A percentile compares a stretch with the other conserved stretches of the same genome.
These are phyloP conservation scores for Leccinum ochraceum DNA, from an alignment of 768 basidiomycete genomes.

Conservation along the genomic window DNA sequence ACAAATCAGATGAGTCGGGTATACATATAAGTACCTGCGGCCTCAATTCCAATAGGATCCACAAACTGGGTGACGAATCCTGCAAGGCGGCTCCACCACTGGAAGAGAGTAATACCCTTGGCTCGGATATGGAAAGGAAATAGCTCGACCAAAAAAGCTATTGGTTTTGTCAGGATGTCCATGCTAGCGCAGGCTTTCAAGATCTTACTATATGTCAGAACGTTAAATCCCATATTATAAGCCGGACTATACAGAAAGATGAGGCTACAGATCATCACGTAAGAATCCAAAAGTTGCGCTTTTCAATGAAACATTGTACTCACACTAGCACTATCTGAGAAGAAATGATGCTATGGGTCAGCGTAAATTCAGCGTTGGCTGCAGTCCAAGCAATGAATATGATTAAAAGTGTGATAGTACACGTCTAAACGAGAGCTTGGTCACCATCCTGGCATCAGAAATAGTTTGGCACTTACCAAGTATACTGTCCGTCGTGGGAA, in stretches of 20 bases:
- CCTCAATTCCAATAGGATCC: slow-evolving; percentile 19
- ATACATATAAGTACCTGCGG: slow-evolving; percentile 5
- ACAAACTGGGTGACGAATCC: slow-evolving; percentile 17
- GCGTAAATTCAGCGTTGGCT: slow-evolving; percentile 23
- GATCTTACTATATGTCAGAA: slow-evolving; percentile 14
- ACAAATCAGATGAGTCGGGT: not conserved
- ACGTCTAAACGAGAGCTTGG: slow-evolving; percentile 4
- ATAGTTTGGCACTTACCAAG: slow-evolving; percentile 10
- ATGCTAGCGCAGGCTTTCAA: not conserved
- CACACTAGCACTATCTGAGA: slow-evolving; percentile 14
- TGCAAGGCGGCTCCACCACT: slow-evolving; percentile 50
- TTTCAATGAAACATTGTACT: not conserved
- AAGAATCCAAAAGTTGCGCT: not conserved
- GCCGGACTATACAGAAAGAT: slow-evolving; percentile 21
- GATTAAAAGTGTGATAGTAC: slow-evolving; percentile 18
- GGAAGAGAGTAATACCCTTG: slow-evolving; percentile 61
- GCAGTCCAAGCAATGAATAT: slow-evolving; percentile 18
- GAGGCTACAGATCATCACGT: slow-evolving; percentile 4
- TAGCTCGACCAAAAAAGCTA: slow-evolving; percentile 66
- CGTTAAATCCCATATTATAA: slow-evolving; percentile 15
- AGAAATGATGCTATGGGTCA: slow-evolving; percentile 6
- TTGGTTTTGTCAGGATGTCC: not conserved
- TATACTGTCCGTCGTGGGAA: slow-evolving; percentile 20
- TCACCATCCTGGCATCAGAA: not conserved
- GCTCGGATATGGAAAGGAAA: slow-evolving; percentile 67